These are phyloP conservation scores for Venturia aucupariae DNA, from an alignment of 2,329 filamentous ascomycete species.

Conservation along the genomic window DNA sequence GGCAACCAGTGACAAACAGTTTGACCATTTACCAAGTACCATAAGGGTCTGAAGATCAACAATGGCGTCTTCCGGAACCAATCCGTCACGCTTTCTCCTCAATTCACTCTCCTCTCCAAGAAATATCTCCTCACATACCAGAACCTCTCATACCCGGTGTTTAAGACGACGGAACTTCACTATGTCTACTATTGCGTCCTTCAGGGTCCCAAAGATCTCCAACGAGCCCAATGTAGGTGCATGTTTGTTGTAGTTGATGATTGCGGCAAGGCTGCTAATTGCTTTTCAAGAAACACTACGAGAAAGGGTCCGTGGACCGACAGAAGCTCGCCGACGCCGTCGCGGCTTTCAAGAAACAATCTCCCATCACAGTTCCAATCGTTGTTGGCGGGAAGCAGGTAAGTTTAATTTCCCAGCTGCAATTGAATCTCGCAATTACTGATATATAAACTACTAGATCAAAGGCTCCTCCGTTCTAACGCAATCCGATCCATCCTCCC, in stretches of 20 bases:
- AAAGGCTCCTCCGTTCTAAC: constrained; percentile 55
- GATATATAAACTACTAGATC: constrained; percentile 40
- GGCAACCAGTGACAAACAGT: neutral
- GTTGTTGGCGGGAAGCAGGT: constrained; percentile 77
- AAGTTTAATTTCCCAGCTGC: constrained; percentile 21
- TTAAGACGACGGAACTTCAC: neutral
- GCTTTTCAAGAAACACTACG: constrained; percentile 66
- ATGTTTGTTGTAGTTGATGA: constrained; percentile 28
- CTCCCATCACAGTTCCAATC: constrained; percentile 69
- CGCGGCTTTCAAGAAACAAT: constrained; percentile 56
- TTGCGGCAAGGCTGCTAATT: constrained; percentile 4
- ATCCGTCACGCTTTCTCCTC: neutral
- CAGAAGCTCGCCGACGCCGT: constrained; percentile 67
- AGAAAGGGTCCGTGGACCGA: constrained; percentile 71
- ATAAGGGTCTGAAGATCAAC: neutral
- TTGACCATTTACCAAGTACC: neutral
- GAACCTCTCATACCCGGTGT: neutral
- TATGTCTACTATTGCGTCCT: constrained; percentile 57
- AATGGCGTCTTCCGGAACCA: neutral
- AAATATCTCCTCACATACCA: neutral
- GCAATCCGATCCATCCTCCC: constrained; percentile 77
- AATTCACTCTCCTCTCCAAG: neutral
- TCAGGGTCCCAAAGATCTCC: constrained; percentile 75
- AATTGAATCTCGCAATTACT: neutral
- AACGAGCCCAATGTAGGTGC: constrained; percentile 99